Conservation (phyloP, 208 protist genomes). For the Acanthamoeba triangularis region DNA sequence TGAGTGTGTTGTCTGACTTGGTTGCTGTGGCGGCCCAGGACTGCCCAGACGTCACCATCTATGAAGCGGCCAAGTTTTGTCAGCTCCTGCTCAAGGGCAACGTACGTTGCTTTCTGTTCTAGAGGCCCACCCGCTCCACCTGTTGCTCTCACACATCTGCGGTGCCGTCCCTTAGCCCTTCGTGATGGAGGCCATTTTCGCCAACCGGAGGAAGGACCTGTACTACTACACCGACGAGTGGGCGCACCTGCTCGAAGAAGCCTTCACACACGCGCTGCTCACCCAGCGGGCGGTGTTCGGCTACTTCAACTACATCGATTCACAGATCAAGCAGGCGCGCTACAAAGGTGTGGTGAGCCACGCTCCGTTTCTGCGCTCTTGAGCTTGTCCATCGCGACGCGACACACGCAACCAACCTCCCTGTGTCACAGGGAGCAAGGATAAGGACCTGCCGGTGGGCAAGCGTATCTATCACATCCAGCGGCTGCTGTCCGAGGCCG, state of each 20-base stretch:
- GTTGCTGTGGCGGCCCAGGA: background rate
- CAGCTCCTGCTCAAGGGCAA: conserved; percentile 70
- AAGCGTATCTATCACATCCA: conserved; percentile 71
- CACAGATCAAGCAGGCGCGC: conserved; percentile 62
- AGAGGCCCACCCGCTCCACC: background rate
- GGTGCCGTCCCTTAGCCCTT: background rate
- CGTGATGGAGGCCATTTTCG: conserved; percentile 64
- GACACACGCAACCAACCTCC: background rate
- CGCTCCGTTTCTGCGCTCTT: background rate
- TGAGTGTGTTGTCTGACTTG: too few species aligned
- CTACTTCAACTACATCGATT: conserved; percentile 60
- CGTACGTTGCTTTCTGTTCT: background rate
- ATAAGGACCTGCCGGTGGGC: conserved; percentile 49
- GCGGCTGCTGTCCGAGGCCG: conserved; percentile 48
- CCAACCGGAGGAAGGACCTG: conserved; percentile 1
- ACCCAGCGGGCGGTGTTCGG: conserved; percentile 41
- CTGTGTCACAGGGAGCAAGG: background rate
- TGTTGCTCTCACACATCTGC: background rate
- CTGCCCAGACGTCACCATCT: conserved; percentile 53
- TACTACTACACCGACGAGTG: conserved; percentile 60
- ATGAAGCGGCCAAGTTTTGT: conserved; percentile 67
- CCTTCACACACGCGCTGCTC: background rate
- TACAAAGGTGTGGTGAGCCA: background rate
- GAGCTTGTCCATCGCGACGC: too few species aligned
- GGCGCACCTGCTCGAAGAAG: conserved; percentile 23